Evolutionary conservation across 2,329 filamentous ascomycete genomes (phyloP).

Genomic region (Aspergillus sp.): DNA sequence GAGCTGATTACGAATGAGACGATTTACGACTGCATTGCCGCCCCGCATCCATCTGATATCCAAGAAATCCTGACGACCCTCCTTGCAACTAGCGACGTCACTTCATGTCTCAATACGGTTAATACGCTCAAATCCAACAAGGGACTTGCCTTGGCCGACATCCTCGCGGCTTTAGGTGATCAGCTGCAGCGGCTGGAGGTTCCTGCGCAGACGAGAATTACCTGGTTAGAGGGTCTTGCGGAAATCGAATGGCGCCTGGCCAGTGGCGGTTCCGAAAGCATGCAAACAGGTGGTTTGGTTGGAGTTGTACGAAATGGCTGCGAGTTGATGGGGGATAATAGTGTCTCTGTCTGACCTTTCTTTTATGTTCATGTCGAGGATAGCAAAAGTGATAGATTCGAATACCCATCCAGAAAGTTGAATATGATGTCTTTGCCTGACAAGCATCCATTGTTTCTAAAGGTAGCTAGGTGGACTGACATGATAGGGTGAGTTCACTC

Average conservation of each 20-base stretch:
- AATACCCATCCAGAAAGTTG: neutral
- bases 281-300: conserved; percentile 91
- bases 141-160: conserved; percentile 88
- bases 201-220: conserved; percentile 79
- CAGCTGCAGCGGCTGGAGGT: conserved; percentile 82
- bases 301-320: conserved; percentile 85
- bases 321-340: conserved; percentile 62
- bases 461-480: no score
- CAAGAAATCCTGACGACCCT: conserved; percentile 79
- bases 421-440: no score
- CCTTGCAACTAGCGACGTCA: conserved; percentile 81
- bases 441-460: no score
- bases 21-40: conserved; percentile 97
- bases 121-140: conserved; percentile 82
- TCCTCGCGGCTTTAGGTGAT: conserved; percentile 81
- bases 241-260: conserved; percentile 91
- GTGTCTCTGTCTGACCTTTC: neutral
- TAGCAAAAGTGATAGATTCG: neutral
- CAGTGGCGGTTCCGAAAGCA: conserved; percentile 78
- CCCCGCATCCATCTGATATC: conserved; percentile 87
- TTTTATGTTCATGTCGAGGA: neutral
- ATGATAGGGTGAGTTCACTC: no score
- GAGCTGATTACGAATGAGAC: conserved; percentile 87
- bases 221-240: conserved; percentile 86
- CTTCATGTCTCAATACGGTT: conserved; percentile 82